Conservation (phyloP, 2,329 filamentous ascomycete species). For the Colletotrichum chlorophyti region DNA sequence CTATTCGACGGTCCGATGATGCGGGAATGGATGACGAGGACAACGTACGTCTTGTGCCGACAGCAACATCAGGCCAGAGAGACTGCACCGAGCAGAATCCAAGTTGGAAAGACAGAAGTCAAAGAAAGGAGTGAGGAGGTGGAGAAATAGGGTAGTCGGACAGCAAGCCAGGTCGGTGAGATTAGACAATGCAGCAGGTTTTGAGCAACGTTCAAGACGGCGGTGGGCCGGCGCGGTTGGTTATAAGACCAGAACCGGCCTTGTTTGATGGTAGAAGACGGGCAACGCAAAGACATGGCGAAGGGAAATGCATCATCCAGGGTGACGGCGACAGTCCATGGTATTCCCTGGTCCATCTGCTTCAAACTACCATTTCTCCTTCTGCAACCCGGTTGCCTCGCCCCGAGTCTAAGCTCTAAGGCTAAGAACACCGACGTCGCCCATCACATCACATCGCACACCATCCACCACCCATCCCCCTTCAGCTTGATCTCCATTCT, state of each 20-base stretch:
- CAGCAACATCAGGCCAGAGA: constrained; percentile 13
- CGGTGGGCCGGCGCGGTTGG: constrained; percentile 4
- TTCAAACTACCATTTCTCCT: not conserved
- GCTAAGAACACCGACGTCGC: not conserved
- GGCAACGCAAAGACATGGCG: not conserved
- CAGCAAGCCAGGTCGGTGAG: too few relatives aligned
- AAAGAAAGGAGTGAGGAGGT: not conserved
- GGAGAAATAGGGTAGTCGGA: too few relatives aligned
- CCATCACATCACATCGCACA: not conserved
- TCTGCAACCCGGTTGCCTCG: not conserved
- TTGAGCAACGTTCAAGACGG: not conserved
- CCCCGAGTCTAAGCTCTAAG: not conserved
- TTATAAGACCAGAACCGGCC: too few relatives aligned
- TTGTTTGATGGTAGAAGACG: not conserved
- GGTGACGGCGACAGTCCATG: constrained; percentile 19
- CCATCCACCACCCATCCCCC: not conserved
- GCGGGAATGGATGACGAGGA: not conserved
- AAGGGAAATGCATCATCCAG: constrained; percentile 1
- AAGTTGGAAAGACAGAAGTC: not conserved
- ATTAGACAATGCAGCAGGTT: constrained; percentile 1
- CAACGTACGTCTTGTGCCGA: not conserved
- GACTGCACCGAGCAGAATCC: not conserved
- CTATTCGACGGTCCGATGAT: constrained; percentile 13
- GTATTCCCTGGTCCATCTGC: constrained; percentile 10
- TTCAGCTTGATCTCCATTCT: too few relatives aligned